Conservation (phyloP, 495 filamentous ascomycete genomes). For the Aspergillus kassunensis region DNA sequence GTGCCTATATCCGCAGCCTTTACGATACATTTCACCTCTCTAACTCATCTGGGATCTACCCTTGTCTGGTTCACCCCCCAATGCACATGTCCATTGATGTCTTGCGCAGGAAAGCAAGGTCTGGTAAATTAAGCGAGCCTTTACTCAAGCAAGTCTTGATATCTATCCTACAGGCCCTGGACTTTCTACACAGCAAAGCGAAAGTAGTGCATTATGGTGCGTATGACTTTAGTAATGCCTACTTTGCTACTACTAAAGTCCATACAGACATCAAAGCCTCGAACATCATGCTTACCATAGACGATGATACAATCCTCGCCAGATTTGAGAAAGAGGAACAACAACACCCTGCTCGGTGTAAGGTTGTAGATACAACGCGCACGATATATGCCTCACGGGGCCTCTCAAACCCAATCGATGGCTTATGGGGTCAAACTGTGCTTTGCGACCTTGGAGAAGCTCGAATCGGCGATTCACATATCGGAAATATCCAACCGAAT, state of each 20-base stretch:
- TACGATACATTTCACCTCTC: conserved; percentile 22
- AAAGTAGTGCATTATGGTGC: conserved; percentile 3
- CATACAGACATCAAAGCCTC: conserved; percentile 26
- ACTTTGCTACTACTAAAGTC: background rate
- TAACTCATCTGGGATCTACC: conserved; percentile 10
- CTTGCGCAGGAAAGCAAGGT: background rate
- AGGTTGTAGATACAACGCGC: conserved; percentile 14
- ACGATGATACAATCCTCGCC: conserved; percentile 29
- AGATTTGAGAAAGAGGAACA: conserved; percentile 25
- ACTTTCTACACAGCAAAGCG: conserved; percentile 15
- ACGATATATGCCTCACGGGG: conserved; percentile 19
- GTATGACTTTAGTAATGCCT: background rate
- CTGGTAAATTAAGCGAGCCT: background rate
- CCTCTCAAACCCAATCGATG: background rate
- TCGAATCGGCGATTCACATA: conserved; percentile 10
- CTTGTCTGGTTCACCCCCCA: conserved; percentile 30
- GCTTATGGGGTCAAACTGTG: conserved; percentile 14
- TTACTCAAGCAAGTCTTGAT: conserved; percentile 3
- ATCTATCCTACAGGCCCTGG: conserved; percentile 11
- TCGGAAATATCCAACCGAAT: conserved; percentile 22
- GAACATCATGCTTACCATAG: conserved; percentile 26
- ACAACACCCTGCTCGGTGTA: conserved; percentile 17
- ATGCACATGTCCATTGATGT: conserved; percentile 22
- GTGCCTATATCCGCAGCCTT: conserved; percentile 12
- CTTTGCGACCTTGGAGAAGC: conserved; percentile 31